Evolutionary conservation across 306 rosid species (phyloP).

Genomic region (Vigna nakashimae): DNA sequence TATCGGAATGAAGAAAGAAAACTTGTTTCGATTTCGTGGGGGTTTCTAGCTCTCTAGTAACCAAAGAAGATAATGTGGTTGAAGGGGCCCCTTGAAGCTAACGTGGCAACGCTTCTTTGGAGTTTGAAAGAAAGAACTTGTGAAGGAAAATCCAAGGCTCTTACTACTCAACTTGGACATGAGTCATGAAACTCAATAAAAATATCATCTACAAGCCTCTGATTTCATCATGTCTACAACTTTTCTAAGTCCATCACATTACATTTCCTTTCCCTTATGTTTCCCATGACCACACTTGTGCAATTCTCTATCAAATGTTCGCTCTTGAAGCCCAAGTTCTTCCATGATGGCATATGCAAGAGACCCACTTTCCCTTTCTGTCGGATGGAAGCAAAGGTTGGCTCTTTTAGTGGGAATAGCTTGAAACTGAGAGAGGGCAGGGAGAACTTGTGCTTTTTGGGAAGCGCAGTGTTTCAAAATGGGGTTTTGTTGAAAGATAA

Average conservation of each 20-base stretch:
- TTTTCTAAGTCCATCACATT: conserved; percentile 21
- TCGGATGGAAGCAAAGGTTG: conserved; percentile 47
- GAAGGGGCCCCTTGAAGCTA: conserved; percentile 12
- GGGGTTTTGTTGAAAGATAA: conserved; percentile 55
- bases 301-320: conserved; percentile 60
- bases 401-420: conserved; percentile 47
- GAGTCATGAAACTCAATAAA: neutral
- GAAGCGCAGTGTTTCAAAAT: conserved; percentile 41
- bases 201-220: conserved; percentile 40
- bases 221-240: conserved; percentile 39
- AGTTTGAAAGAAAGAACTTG: conserved; percentile 24
- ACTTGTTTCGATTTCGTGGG: neutral
- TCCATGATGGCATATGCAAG: conserved; percentile 46
- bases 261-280: conserved; percentile 30
- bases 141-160: conserved; percentile 41
- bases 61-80: conserved; percentile 32
- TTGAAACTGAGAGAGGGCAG: conserved; percentile 52
- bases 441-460: conserved; percentile 47
- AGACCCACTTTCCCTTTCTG: conserved; percentile 53
- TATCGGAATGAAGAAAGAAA: neutral
- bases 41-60: neutral
- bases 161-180: neutral
- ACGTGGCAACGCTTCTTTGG: conserved; percentile 44
- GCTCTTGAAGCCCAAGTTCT: conserved; percentile 46
- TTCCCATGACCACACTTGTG: conserved; percentile 58